Evolutionary conservation across 179 eudicot species (phyloP).

Genomic region (Spergularia azorica): DNA sequence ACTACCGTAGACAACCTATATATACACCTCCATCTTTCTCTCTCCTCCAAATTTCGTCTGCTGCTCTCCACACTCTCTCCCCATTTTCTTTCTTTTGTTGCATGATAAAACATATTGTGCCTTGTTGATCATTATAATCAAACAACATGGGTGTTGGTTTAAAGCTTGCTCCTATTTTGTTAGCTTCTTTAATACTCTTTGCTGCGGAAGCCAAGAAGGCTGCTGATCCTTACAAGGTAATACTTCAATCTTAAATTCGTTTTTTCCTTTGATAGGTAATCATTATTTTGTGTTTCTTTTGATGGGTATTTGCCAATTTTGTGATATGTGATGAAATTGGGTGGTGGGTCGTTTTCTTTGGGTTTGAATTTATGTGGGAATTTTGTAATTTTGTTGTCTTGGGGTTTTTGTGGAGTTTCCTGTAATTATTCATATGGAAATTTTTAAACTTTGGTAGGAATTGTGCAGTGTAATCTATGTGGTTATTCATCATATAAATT

Average conservation of each 20-base stretch:
- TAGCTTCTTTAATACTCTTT: constrained; percentile 33
- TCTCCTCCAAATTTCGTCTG: background rate
- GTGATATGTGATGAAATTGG: background rate
- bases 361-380: background rate
- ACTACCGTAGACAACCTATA: constrained; percentile 32
- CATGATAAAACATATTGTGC: background rate
- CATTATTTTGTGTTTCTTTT: background rate
- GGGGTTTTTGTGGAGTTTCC: background rate
- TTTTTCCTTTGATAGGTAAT: background rate
- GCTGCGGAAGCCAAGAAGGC: constrained; percentile 50
- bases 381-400: background rate
- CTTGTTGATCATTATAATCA: background rate
- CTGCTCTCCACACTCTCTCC: background rate
- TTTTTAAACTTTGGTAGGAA: background rate
- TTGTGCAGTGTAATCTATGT: background rate
- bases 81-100: background rate
- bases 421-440: background rate
- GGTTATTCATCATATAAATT: background rate
- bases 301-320: background rate
- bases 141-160: constrained; percentile 36
- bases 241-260: background rate
- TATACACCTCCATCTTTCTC: background rate
- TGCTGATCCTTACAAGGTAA: constrained; percentile 72
- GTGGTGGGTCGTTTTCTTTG: background rate
- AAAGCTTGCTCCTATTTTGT: constrained; percentile 26